Conservation (phyloP, 1,139 yeast species). For the Geotrichum australiense region DNA sequence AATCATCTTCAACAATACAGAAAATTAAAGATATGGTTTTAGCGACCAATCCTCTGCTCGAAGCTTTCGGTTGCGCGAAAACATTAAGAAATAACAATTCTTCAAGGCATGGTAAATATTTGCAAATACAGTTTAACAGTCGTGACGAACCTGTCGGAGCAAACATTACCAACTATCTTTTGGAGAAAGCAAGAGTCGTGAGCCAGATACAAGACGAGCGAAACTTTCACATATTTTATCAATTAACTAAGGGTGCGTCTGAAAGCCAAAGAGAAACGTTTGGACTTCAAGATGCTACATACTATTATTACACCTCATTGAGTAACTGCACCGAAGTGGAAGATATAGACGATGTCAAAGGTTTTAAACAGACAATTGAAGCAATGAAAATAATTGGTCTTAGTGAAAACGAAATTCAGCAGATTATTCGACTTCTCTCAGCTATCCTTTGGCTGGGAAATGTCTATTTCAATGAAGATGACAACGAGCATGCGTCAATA, state of each 20-base stretch:
- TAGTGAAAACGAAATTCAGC: slow-evolving; percentile 74
- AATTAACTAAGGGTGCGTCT: slow-evolving; percentile 86
- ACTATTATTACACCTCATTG: slow-evolving; percentile 80
- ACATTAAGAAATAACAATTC: slow-evolving; percentile 94
- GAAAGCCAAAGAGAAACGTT: slow-evolving; percentile 72
- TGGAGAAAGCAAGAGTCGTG: slow-evolving; percentile 96
- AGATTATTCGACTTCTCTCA: slow-evolving; percentile 77
- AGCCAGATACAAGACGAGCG: slow-evolving; percentile 88
- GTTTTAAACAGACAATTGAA: slow-evolving; percentile 68
- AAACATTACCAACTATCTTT: slow-evolving; percentile 85
- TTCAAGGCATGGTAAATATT: slow-evolving; percentile 94
- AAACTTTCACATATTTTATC: slow-evolving; percentile 95
- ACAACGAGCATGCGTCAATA: slow-evolving; percentile 73
- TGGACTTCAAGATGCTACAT: slow-evolving; percentile 91
- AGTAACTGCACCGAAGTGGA: slow-evolving; percentile 82
- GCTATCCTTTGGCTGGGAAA: slow-evolving; percentile 94
- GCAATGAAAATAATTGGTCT: slow-evolving; percentile 91
- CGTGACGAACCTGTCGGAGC: slow-evolving; percentile 89
- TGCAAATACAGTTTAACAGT: slow-evolving; percentile 81
- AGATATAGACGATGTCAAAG: slow-evolving; percentile 75
- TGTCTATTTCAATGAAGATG: slow-evolving; percentile 71
- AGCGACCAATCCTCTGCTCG: slow-evolving; percentile 94
- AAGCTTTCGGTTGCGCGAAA: slow-evolving; percentile 98
- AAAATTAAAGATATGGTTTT: slow-evolving; percentile 94
- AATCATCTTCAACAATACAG: slow-evolving; percentile 55